These are phyloP conservation scores for Globisporangium recalcitrans DNA, from an alignment of 352 stramenopile genomes.

Conservation along the genomic window DNA sequence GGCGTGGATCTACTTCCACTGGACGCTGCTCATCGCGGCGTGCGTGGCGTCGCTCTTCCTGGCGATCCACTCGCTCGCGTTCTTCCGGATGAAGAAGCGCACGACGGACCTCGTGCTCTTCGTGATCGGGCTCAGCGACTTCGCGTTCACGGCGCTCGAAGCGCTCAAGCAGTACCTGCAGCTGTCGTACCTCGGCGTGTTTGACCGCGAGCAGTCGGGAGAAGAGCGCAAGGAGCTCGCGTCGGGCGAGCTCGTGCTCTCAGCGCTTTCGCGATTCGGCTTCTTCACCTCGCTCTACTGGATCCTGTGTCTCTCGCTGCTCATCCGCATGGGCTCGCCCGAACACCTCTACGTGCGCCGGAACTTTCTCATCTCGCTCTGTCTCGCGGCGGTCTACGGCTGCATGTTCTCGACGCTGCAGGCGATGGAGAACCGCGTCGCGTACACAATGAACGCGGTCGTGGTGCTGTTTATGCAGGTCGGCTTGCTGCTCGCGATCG, in stretches of 20 bases:
- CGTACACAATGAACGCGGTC: conserved; percentile 40
- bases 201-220: conserved; percentile 12
- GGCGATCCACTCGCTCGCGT: conserved; percentile 49
- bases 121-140: conserved; percentile 57
- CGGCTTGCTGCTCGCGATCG: conserved; percentile 35
- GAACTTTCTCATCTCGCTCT: conserved; percentile 43
- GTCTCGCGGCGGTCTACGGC: conserved; percentile 47
- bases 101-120: conserved; percentile 64
- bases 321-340: conserved; percentile 55
- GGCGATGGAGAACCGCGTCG: conserved; percentile 18
- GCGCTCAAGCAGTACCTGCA: conserved; percentile 38
- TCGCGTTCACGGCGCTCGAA: conserved; percentile 45
- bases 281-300: conserved; percentile 80
- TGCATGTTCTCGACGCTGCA: conserved; percentile 41
- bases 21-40: conserved; percentile 35
- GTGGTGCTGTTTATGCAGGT: conserved; percentile 44
- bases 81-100: conserved; percentile 60
- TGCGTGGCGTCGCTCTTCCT: conserved; percentile 42
- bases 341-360: conserved; percentile 46
- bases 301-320: conserved; percentile 62
- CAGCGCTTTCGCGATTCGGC: conserved; percentile 43
- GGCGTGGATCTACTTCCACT: conserved; percentile 46
- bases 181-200: conserved; percentile 45
- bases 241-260: conserved; percentile 24
- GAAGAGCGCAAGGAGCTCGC: conserved; percentile 12